These are phyloP conservation scores for Sedum album DNA, from an alignment of 164 flowering plant genomes.

Conservation along the genomic window DNA sequence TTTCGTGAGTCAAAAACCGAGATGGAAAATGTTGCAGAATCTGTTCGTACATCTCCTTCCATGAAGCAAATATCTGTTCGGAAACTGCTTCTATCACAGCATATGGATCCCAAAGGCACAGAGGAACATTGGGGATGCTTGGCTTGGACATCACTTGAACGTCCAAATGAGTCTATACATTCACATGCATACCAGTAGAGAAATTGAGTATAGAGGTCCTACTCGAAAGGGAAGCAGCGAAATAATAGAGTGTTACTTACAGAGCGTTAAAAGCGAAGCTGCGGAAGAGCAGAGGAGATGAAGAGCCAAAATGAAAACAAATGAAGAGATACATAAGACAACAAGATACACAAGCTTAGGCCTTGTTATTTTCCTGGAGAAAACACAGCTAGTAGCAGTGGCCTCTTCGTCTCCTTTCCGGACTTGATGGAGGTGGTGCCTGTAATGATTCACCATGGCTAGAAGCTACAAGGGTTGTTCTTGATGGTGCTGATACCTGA, in stretches of 20 bases:
- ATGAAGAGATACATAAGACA: constrained; percentile 44
- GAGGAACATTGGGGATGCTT: background rate
- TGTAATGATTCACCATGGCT: too few relatives aligned
- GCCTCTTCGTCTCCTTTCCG: constrained; percentile 13
- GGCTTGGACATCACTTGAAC: background rate
- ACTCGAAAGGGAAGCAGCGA: background rate
- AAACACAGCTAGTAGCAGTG: constrained; percentile 23
- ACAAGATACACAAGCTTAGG: constrained; percentile 50
- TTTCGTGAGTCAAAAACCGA: constrained; percentile 34
- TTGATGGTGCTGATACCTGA: too few relatives aligned
- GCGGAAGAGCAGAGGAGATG: constrained; percentile 25
- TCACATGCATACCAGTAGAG: background rate
- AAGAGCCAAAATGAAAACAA: constrained; percentile 37
- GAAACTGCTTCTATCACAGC: constrained; percentile 66
- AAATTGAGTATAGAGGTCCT: background rate
- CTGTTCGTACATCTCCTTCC: constrained; percentile 85
- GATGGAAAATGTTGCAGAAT: constrained; percentile 54
- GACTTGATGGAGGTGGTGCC: too few relatives aligned
- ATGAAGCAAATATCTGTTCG: constrained; percentile 70
- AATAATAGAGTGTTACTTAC: constrained; percentile 27
- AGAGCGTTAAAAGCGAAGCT: constrained; percentile 19
- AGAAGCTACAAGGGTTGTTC: too few relatives aligned
- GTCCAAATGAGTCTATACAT: background rate
- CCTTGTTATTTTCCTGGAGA: constrained; percentile 29
- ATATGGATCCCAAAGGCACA: constrained; percentile 22